Conservation (phyloP, 129 eudicot species). For the Tagetes patula region DNA sequence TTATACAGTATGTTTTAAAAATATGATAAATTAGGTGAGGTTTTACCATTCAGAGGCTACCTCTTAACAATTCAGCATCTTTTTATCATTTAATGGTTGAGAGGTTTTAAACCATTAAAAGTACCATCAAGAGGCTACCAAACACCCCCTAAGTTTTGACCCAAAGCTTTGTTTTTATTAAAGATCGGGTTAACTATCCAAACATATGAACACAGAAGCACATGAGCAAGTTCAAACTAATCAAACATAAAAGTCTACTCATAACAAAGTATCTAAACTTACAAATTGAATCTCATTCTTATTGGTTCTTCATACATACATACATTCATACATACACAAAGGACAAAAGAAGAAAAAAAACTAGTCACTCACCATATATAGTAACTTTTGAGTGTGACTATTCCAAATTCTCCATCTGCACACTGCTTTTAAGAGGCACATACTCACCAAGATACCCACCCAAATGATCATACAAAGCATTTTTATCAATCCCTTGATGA, state of each 20-base stretch:
- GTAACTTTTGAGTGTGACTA: background rate
- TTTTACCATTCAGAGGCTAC: too few relatives aligned
- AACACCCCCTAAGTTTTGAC: background rate
- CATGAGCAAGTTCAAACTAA: background rate
- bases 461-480: slow-evolving; percentile 77
- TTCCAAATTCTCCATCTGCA: slow-evolving; percentile 90
- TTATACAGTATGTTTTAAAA: too few relatives aligned
- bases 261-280: slow-evolving; percentile 20
- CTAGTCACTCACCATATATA: slow-evolving; percentile 21
- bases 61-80: too few relatives aligned
- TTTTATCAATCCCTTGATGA: slow-evolving; percentile 78
- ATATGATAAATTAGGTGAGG: too few relatives aligned
- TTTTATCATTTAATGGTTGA: too few relatives aligned
- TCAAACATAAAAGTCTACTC: slow-evolving; percentile 11
- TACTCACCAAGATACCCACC: slow-evolving; percentile 92
- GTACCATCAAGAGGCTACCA: background rate
- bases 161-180: too few relatives aligned
- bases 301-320: slow-evolving; percentile 20
- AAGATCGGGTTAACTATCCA: too few relatives aligned
- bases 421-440: slow-evolving; percentile 92
- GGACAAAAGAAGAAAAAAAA: background rate
- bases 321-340: slow-evolving; percentile 32
- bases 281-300: slow-evolving; percentile 12
- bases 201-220: background rate
- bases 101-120: too few relatives aligned